phyloP scores from a whole-genome alignment of 2,329 filamentous ascomycete genomes.

The Venturia effusa region DNA sequence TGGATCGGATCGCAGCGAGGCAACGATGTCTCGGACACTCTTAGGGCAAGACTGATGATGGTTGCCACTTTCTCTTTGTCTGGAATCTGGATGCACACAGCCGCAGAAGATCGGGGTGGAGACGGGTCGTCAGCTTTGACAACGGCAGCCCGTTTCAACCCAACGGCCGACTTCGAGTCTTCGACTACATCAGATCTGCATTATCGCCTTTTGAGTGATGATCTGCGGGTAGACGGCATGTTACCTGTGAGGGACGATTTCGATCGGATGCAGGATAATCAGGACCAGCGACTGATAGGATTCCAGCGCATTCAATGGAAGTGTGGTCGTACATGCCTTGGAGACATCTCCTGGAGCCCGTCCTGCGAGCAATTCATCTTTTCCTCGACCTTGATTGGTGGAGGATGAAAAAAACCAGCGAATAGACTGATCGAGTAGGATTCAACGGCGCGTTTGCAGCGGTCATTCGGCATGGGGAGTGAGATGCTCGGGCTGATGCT shows the following conservation, averaged over 20 bases:
- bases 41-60: not conserved
- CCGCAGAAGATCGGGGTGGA: not conserved
- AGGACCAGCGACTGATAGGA: not conserved
- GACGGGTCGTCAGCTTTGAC: not conserved
- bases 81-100: not conserved
- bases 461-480: not conserved
- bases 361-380: not conserved
- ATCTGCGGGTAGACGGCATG: not conserved
- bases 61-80: not conserved
- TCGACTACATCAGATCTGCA: not conserved
- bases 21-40: not conserved
- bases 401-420: not conserved
- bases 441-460: not conserved
- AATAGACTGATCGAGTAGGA: not conserved
- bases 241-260: not conserved
- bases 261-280: not conserved
- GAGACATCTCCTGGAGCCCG: not conserved
- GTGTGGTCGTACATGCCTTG: not conserved
- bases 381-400: not conserved
- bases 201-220: not conserved
- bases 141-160: not conserved
- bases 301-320: not conserved
- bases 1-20: not conserved
- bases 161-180: not conserved
- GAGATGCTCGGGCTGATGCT: not conserved